A percentile compares a stretch with the other conserved stretches of the same genome.
Evolutionary conservation across 768 basidiomycete genomes (phyloP).

Genomic region (Vararia minispora): DNA sequence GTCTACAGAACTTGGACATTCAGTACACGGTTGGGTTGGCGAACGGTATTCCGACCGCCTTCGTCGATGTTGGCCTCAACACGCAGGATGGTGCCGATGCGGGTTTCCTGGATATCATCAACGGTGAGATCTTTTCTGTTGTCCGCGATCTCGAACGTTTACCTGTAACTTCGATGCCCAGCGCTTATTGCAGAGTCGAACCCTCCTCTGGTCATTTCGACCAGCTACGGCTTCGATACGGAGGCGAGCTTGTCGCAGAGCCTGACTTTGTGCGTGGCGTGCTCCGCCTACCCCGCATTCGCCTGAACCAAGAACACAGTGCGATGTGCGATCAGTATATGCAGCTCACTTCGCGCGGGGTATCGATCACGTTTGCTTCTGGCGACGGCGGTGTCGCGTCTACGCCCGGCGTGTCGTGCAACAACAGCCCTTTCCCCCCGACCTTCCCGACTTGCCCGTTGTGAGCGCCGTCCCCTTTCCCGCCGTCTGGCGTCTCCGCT

Average conservation of each 20-base stretch:
- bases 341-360: conserved; percentile 20
- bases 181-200: conserved; percentile 8
- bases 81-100: conserved; percentile 9
- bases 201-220: conserved; percentile 15
- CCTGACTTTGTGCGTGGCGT: neutral
- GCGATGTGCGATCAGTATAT: conserved; percentile 18
- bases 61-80: conserved; percentile 15
- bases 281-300: neutral
- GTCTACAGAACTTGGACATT: conserved; percentile 15
- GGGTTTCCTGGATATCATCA: conserved; percentile 17
- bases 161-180: too few relatives aligned
- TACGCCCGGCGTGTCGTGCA: conserved; percentile 5
- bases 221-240: conserved; percentile 15
- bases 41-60: conserved; percentile 12
- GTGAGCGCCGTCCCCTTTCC: neutral
- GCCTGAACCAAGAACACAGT: neutral
- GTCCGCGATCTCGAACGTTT: too few relatives aligned
- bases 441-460: conserved; percentile 17
- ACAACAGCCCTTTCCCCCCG: conserved; percentile 10
- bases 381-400: conserved; percentile 17
- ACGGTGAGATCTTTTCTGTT: too few relatives aligned
- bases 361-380: conserved; percentile 16
- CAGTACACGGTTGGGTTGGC: conserved; percentile 17
- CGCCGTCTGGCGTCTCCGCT: too few relatives aligned
- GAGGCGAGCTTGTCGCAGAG: neutral